Base-by-base conservation (phyloP, 768 basidiomycete species). In the Serendipita sp. region DNA sequence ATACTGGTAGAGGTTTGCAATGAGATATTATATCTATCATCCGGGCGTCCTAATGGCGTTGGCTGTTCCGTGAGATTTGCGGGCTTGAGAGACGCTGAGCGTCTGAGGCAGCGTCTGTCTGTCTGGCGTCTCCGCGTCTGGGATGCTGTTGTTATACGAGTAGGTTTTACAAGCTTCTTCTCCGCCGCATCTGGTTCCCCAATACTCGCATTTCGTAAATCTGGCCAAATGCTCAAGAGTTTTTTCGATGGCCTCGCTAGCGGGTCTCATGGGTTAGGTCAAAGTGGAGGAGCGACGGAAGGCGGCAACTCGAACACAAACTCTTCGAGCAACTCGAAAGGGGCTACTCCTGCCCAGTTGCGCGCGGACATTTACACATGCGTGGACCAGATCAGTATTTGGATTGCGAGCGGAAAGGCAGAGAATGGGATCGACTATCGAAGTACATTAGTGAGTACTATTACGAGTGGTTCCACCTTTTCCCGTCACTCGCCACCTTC, bases 361-460 rank as follows among this genome's bases (percentile, higher is more conserved):
- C 27, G 55, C 16, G 29, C 27, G 16, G 55, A 60, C 33, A 60
- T 60, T 36, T 60, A 60, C 55, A 60, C 55, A n/a, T 23, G 55
- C 2, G 34, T 60, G 11, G 55, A 60, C 33, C 29, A 37, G n/a
- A 60, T 60, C 2, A n/a, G 55, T 8, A 29, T 37, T n/a, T 60
- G 55, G 55, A 60, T 60, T 33, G 55, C 55, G 55, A 60, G 33
- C 34, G 55, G 55, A 60, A 60, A 60, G 36, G 3, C 55, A 33
- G 55, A 60, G 55, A 60, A 60, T 60, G 55, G 55, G 4, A 60
- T 60, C 31, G 55, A 60, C 36, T 60, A 60, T 60, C 27, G 55
- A 60, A 60, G 8, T 60, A 23, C 36, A 60, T 60, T 60, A 34
- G 55, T 60, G 29, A 60, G 36, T 60, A n/a, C 23, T 23, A 23